phyloP scores from a whole-genome alignment of 116 monocot species.

The Posidonia oceanica region DNA sequence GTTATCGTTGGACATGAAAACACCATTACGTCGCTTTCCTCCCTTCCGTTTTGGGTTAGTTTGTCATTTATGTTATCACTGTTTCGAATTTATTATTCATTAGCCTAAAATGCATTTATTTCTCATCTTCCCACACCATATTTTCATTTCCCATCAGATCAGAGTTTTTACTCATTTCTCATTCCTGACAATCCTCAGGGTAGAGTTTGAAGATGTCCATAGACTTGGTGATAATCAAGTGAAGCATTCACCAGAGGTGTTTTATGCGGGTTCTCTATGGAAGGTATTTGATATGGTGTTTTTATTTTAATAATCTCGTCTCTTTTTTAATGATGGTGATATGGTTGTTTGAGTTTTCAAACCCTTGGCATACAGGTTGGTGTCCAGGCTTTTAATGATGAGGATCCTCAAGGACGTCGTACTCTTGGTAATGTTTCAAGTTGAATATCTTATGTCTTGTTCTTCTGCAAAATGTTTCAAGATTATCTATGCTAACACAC shows the following conservation, averaged over 20 bases:
- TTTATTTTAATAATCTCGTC: not conserved
- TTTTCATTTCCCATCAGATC: not conserved
- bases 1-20: conserved; percentile 82
- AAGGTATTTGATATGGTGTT: conserved; percentile 42
- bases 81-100: not conserved
- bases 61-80: not conserved
- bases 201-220: conserved; percentile 89
- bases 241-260: conserved; percentile 94
- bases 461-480: not conserved
- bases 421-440: conserved; percentile 55
- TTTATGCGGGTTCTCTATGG: conserved; percentile 97
- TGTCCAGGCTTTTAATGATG: conserved; percentile 97
- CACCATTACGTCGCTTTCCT: conserved; percentile 83
- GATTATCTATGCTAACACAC: not conserved
- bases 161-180: not conserved
- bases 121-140: not conserved
- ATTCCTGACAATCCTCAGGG: conserved; percentile 28
- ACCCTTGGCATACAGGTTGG: conserved; percentile 44
- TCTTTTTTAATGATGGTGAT: not conserved
- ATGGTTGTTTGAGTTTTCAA: not conserved
- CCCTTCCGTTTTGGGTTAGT: conserved; percentile 94
- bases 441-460: not conserved
- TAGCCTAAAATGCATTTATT: not conserved
- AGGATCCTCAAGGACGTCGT: conserved; percentile 94
- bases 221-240: conserved; percentile 86